Base-by-base conservation (phyloP, 139 green algal species). In the Chlorella ohadii region DNA sequence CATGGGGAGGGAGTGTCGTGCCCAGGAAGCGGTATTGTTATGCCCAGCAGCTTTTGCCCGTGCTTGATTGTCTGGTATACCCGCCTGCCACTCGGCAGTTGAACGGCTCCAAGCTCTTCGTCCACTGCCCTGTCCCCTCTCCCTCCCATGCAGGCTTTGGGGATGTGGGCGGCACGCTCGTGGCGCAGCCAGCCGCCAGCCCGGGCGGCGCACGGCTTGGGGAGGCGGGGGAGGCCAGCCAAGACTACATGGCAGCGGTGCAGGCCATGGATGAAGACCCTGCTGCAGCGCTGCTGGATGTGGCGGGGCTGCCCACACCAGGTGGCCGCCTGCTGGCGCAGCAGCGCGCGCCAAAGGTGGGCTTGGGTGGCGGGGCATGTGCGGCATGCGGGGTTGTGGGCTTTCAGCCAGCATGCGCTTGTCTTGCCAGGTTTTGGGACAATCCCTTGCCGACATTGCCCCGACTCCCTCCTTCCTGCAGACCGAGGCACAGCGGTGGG, bases 231-330 rank as follows among this genome's bases (percentile, higher is more conserved):
- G 33, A 61, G 38, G 38, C 55, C 63, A 86, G 73, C 72, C 36
- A 31, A 6, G 89, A 92, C 76, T 92, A 92, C 55, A 51, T 86
- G 68, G 88, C 88, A 4, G 88, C 88, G 0, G 72, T 92, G 72
- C 71, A 73, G 34, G 72, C 63, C 19, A 39, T 82, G 57, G 72
- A 82, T 3, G 72, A 83, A 27, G 44, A 68, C 23, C 51, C 72
- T 2, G 41, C 51, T 19, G 51, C 51, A 23, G 51, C 23, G 51
- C 77, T 57, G 71, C 72, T 86, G 57, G 57, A 81, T 23, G 61
- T 81, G 19, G 28, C 41, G 0, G 73, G 64, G 7, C 22, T 64
- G 27, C 74, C 70, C 27, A 72, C 28, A 1, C 74, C 77, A 0
- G 59, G 34, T 20, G 71, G 36, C n/a, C 77, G 83, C 41, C 39